Base-by-base conservation (phyloP, 495 filamentous ascomycete species). In the Penicillium lagena region DNA sequence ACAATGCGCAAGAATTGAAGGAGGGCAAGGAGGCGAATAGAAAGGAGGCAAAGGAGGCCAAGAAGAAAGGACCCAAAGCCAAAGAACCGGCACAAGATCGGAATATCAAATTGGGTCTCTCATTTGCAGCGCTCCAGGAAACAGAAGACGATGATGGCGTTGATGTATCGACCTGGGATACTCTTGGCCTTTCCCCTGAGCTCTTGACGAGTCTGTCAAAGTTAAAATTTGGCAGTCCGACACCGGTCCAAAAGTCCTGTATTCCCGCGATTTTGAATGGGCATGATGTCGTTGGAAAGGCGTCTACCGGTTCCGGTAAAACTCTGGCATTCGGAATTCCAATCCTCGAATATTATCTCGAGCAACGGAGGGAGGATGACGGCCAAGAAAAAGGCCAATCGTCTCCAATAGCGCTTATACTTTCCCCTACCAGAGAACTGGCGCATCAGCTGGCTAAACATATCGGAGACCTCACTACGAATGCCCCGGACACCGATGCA, bases 241-340 rank as follows among this genome's bases (percentile, higher is more conserved):
- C 89, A 0, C 57, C 80, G 0, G 91, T 97, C 45, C 89, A 96
- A 62, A 63, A 68, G 15, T 67, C 79, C 15, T 76, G 87, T 12
- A 90, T 97, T 60, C 87, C 90, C 1, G 74, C 85, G 36, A 88
- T 95, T 35, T 54, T 96, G 7, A 78, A 87, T 11, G 89, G 88
- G 5, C 81, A 91, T 40, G 93, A 98, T 58, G 85, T 95, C 32
- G 82, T 98, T 49, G 93, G 93, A 39, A 89, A 97, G 38, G 93
- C 93, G 42, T 91, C 95, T 53, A 98, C 93, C 0, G 93, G 93
- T 14, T 96, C 93, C 3, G 93, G 93, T 51, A 98, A 98, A 69
- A 98, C 93, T 9, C 79, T 96, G 49, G 91, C 93, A n/a, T 98
- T 97, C 59, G 82, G 89, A 14, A 47, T 74, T 77, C 54, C 71